A percentile compares a stretch with the other conserved stretches of the same genome.
Evolutionary conservation across 2,329 filamentous ascomycete genomes (phyloP).

Genomic region (Xylariales sp.): DNA sequence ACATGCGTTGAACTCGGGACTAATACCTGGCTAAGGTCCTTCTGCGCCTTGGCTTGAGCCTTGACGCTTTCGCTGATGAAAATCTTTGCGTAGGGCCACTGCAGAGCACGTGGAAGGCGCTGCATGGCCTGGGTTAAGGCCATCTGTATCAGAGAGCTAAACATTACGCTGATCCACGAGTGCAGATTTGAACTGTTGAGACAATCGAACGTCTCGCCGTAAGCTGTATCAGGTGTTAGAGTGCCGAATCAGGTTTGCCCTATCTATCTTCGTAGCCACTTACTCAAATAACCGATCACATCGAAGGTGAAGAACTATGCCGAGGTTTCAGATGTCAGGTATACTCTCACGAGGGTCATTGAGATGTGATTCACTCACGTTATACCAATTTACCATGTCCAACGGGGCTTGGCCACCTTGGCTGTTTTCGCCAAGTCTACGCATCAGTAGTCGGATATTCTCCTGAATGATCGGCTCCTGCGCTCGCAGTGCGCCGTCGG

Average conservation of each 20-base stretch:
- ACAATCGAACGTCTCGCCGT: background rate
- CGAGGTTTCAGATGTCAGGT: background rate
- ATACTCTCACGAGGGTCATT: background rate
- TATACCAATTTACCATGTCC: conserved; percentile 13
- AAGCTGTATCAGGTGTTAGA: too few species aligned
- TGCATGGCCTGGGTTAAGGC: background rate
- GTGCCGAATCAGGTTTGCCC: background rate
- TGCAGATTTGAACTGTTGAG: background rate
- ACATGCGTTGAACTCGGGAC: background rate
- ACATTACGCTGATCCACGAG: background rate
- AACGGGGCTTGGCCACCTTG: background rate
- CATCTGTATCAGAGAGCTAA: background rate
- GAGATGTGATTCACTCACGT: conserved; percentile 6
- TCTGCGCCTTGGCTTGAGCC: background rate
- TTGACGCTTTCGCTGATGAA: background rate
- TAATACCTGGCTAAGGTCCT: background rate
- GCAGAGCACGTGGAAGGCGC: background rate
- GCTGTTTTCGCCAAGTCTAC: conserved; percentile 7
- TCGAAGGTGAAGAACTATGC: conserved; percentile 15
- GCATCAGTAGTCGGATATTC: conserved; percentile 17
- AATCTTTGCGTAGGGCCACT: background rate
- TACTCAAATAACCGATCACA: conserved; percentile 15
- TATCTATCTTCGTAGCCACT: background rate
- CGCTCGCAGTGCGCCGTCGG: conserved; percentile 13
- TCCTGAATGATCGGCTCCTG: conserved; percentile 17